These are phyloP conservation scores for Exophiala sp. DNA, from an alignment of 2,329 filamentous ascomycete species.

Conservation along the genomic window DNA sequence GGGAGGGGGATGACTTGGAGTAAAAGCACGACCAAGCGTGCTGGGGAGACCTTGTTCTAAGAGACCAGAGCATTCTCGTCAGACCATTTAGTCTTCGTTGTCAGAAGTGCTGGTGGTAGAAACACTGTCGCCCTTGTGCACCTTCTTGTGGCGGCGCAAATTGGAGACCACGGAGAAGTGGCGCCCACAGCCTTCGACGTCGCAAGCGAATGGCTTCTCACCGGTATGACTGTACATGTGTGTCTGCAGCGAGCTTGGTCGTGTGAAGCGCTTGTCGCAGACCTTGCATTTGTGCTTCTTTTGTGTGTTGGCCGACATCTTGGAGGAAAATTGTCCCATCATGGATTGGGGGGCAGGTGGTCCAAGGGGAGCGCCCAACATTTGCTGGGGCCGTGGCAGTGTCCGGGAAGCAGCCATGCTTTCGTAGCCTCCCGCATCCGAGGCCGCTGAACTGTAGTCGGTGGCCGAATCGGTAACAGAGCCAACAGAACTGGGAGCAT, in stretches of 20 bases:
- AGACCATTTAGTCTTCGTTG: conserved; percentile 20
- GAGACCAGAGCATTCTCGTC: no score
- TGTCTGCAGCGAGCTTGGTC: conserved; percentile 89
- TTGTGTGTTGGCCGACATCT: conserved; percentile 89
- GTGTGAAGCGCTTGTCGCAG: conserved; percentile 94
- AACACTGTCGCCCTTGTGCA: conserved; percentile 66
- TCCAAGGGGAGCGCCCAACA: conserved; percentile 58
- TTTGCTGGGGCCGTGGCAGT: conserved; percentile 71
- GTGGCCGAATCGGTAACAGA: conserved; percentile 61
- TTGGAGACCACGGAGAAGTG: conserved; percentile 98
- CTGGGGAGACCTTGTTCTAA: no score
- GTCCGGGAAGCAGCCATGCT: conserved; percentile 69
- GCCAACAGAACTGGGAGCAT: conserved; percentile 67
- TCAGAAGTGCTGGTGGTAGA: conserved; percentile 28
- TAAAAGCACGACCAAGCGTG: no score
- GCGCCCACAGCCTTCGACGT: conserved; percentile 89
- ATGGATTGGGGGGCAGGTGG: conserved; percentile 90
- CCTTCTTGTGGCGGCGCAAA: conserved; percentile 87
- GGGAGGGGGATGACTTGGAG: not conserved
- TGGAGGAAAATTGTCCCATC: conserved; percentile 98
- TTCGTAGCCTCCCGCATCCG: conserved; percentile 67
- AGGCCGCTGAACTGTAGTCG: conserved; percentile 86
- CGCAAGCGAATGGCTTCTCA: conserved; percentile 94
- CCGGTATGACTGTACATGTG: conserved; percentile 99
- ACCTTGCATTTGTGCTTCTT: conserved; percentile 99